These are phyloP conservation scores for Mollisia scopiformis DNA, from an alignment of 2,329 filamentous ascomycete species.

Conservation along the genomic window DNA sequence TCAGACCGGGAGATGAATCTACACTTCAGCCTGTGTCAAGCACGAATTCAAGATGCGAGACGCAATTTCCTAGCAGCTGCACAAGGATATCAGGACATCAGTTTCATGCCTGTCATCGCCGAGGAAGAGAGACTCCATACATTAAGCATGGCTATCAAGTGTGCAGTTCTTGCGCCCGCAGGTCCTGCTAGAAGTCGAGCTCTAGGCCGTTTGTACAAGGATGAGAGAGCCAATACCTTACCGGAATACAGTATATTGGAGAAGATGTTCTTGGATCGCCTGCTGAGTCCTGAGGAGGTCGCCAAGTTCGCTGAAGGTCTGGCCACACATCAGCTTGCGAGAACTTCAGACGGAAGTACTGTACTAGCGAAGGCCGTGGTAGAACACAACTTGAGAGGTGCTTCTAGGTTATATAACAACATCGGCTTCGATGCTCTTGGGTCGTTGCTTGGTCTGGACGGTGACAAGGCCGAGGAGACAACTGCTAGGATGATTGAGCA, in stretches of 20 bases:
- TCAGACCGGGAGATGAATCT: slow-evolving; percentile 74
- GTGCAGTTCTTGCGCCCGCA: slow-evolving; percentile 88
- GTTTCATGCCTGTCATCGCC: slow-evolving; percentile 75
- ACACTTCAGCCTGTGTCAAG: slow-evolving; percentile 89
- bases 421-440: slow-evolving; percentile 78
- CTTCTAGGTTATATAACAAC: slow-evolving; percentile 78
- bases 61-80: slow-evolving; percentile 87
- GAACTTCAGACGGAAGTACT: slow-evolving; percentile 87
- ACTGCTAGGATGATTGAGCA: slow-evolving; percentile 97
- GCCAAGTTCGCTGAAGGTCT: slow-evolving; percentile 81
- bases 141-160: slow-evolving; percentile 85
- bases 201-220: slow-evolving; percentile 87
- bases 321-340: slow-evolving; percentile 85
- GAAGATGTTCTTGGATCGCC: slow-evolving; percentile 94
- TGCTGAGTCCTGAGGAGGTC: slow-evolving; percentile 82
- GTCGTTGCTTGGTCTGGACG: slow-evolving; percentile 74
- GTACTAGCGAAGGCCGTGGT: slow-evolving; percentile 92
- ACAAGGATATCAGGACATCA: slow-evolving; percentile 86
- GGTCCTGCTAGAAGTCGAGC: slow-evolving; percentile 82
- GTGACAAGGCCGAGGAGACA: slow-evolving; percentile 84
- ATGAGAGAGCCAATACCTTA: slow-evolving; percentile 77
- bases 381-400: slow-evolving; percentile 92
- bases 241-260: slow-evolving; percentile 88
- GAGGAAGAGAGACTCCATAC: slow-evolving; percentile 86
- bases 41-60: slow-evolving; percentile 89